A percentile compares a stretch with the other conserved stretches of the same genome.
Evolutionary conservation across 352 stramenopile species (phyloP).

Genomic region (Pythium dissotocum): DNA sequence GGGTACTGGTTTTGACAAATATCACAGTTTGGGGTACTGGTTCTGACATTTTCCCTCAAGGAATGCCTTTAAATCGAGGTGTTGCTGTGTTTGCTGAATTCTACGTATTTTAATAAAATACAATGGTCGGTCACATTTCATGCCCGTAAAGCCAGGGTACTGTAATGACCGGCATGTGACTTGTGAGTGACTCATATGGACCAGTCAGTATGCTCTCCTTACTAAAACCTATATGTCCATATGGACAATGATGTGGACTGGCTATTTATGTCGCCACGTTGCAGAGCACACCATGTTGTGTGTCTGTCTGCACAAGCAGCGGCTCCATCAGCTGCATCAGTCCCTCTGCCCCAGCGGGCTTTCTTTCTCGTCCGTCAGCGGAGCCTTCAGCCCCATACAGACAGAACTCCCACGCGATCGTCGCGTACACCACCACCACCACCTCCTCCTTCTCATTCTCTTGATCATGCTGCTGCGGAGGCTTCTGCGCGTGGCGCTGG

Average conservation of each 20-base stretch:
- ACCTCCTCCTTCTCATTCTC: background rate
- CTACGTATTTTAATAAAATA: no score
- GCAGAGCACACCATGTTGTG: background rate
- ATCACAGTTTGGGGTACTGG: no score
- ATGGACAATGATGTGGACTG: background rate
- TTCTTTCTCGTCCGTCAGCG: background rate
- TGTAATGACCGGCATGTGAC: conserved; percentile 1
- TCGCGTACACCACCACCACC: background rate
- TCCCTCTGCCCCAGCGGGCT: background rate
- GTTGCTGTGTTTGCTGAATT: no score
- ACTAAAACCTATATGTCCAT: background rate
- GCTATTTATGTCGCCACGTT: background rate
- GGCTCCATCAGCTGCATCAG: background rate
- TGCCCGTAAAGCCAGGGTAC: background rate
- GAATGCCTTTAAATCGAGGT: background rate
- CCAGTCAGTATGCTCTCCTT: background rate
- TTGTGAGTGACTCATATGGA: background rate
- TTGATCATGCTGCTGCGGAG: background rate
- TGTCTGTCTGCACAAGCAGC: background rate
- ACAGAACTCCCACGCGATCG: background rate
- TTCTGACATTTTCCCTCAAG: no score
- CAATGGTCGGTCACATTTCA: background rate
- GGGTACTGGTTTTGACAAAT: no score
- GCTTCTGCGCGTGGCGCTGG: background rate
- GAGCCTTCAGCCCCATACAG: background rate